Base-by-base conservation (phyloP, 495 filamentous ascomycete genomes). In the Bathelium albidoporum region DNA sequence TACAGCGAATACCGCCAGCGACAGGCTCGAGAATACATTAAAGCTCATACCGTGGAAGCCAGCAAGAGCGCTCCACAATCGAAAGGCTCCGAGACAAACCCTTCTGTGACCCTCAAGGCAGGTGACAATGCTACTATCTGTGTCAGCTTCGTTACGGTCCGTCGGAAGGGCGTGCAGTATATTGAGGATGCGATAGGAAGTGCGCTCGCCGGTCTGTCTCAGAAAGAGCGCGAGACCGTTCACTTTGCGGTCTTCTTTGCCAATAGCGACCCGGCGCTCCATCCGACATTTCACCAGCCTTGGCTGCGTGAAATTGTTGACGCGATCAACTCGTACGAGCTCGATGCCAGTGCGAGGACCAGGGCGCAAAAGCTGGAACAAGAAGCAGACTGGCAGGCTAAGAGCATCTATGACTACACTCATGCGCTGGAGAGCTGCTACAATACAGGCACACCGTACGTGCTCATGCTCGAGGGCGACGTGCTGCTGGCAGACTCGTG, bases 401-500 rank as follows among this genome's bases (percentile, higher is more conserved):
- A 79, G 68, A 78, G 70, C 53, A 70, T 80, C 60, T 76, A 78
- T 45, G 81, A 85, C 64, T 84, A 83, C 63, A 70, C 66, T 0
- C 77, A 81, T 29, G 59, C 80, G 12, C 64, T 85, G 24, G 68
- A 77, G 36, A 74, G 73, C 32, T 83, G 80, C 69, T 70, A 76
- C 45, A 71, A 75, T n/a, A 76, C 70, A 9, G 71, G 73, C 22
- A 73, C 78, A 10, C 71, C 70, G 1, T 82, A 80, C 66, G 77
- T 81, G 24, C 71, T 78, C 59, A 81, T 82, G 63, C 69, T 84
- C 24, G 82, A 85, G 68, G 82, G 84, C 65, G 82, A 84, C 41
- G 75, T 78, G 14, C 73, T 85, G 11, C 79, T 78, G 20, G 70
- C 78, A 62, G 74, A 79, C 24, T 73, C 73, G 5, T 84, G 82